These are phyloP conservation scores for Flueggea neowawraea DNA, from an alignment of 441 rosid genomes.

Conservation along the genomic window DNA sequence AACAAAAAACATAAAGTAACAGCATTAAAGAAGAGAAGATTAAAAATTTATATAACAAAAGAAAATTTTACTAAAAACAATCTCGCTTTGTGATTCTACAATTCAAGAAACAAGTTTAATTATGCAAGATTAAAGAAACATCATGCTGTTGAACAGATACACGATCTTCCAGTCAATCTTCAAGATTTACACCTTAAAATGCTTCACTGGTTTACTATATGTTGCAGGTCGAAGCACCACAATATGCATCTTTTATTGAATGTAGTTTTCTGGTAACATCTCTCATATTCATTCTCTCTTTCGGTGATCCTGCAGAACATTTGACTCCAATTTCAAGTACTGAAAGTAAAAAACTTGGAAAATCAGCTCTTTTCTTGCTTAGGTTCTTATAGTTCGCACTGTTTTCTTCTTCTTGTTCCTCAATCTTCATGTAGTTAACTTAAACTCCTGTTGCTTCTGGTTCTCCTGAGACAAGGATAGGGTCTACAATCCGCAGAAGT, in stretches of 20 bases:
- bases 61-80: too few species aligned
- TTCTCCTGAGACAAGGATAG: conserved; percentile 1
- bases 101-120: too few species aligned
- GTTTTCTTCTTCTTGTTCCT: neutral
- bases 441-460: neutral
- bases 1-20: too few species aligned
- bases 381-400: neutral
- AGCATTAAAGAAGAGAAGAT: too few species aligned
- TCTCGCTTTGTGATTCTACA: too few species aligned
- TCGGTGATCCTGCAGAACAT: neutral
- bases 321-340: neutral
- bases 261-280: conserved; percentile 2
- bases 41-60: too few species aligned
- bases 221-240: neutral
- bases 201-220: too few species aligned
- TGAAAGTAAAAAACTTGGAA: neutral
- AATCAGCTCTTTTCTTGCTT: neutral
- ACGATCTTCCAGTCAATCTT: too few species aligned
- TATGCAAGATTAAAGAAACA: too few species aligned
- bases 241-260: neutral
- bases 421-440: neutral
- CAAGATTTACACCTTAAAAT: too few species aligned
- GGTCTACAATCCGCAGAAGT: conserved; percentile 1
- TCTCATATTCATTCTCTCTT: neutral
- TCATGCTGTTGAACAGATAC: too few species aligned